These are phyloP conservation scores for Collybiopsis confluens DNA, from an alignment of 768 basidiomycete species.

Conservation along the genomic window DNA sequence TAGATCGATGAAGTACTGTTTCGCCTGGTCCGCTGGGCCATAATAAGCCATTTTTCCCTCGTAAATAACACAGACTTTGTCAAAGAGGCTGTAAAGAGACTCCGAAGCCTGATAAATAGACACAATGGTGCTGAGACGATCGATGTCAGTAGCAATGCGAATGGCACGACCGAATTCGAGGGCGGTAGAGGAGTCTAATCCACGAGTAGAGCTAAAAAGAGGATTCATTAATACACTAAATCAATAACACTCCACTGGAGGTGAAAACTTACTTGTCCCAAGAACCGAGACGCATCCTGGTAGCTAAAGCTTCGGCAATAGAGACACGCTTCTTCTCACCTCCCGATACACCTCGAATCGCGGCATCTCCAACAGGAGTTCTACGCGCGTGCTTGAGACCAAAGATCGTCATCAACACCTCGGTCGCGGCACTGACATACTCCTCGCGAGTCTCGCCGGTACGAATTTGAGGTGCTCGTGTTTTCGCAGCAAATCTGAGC, in stretches of 20 bases:
- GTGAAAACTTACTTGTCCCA: slow-evolving; percentile 70
- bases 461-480: slow-evolving; percentile 60
- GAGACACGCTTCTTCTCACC: slow-evolving; percentile 82
- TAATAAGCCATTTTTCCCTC: slow-evolving; percentile 74
- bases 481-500: slow-evolving; percentile 62
- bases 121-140: slow-evolving; percentile 59
- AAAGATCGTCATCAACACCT: slow-evolving; percentile 63
- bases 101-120: slow-evolving; percentile 85
- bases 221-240: not conserved
- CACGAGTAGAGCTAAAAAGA: slow-evolving; percentile 53
- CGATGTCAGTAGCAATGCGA: slow-evolving; percentile 57
- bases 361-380: slow-evolving; percentile 76
- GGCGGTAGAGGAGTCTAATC: slow-evolving; percentile 66
- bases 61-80: slow-evolving; percentile 75
- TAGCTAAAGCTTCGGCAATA: slow-evolving; percentile 68
- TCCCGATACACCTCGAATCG: slow-evolving; percentile 69
- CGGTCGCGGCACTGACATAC: slow-evolving; percentile 42
- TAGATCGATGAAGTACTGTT: slow-evolving; percentile 70
- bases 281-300: slow-evolving; percentile 54
- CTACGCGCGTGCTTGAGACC: slow-evolving; percentile 70
- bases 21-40: slow-evolving; percentile 60
- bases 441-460: slow-evolving; percentile 38
- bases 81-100: slow-evolving; percentile 56
- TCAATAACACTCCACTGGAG: not conserved
- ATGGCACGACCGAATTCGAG: slow-evolving; percentile 68